A percentile compares a stretch with the other conserved stretches of the same genome.
These are phyloP conservation scores for Didymella segeticola DNA, from an alignment of 2,329 filamentous ascomycete species.

Conservation along the genomic window DNA sequence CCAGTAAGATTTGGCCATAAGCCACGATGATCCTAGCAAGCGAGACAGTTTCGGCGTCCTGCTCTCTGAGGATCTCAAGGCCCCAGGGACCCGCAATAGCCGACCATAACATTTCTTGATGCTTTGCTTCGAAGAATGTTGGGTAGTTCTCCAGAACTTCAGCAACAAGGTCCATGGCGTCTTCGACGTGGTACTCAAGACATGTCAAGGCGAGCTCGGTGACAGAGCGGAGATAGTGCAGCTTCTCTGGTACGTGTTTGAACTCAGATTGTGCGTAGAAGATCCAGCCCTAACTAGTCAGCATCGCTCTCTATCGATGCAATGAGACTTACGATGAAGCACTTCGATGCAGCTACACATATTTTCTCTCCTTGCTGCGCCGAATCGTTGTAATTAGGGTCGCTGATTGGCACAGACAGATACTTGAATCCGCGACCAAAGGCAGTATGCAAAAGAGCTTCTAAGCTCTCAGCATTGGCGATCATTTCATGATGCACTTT, in stretches of 20 bases:
- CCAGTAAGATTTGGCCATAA: constrained; percentile 44
- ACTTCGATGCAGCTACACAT: constrained; percentile 42
- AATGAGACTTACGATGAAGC: constrained; percentile 39
- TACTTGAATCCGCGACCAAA: constrained; percentile 47
- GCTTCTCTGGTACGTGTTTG: constrained; percentile 62
- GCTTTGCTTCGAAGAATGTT: constrained; percentile 43
- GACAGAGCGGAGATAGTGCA: constrained; percentile 66
- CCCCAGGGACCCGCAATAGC: constrained; percentile 45
- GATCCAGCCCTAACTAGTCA: constrained; percentile 69
- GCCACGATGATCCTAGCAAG: constrained; percentile 47
- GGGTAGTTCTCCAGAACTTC: constrained; percentile 47
- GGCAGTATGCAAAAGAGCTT: constrained; percentile 55
- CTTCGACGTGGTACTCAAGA: constrained; percentile 62
- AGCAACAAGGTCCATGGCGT: constrained; percentile 47
- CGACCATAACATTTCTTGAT: constrained; percentile 44
- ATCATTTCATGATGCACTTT: constrained; percentile 61
- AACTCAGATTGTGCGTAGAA: constrained; percentile 73
- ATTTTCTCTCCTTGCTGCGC: constrained; percentile 42
- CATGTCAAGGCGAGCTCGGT: constrained; percentile 67
- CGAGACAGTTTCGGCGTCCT: constrained; percentile 44
- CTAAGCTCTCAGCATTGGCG: constrained; percentile 59
- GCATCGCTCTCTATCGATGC: not conserved
- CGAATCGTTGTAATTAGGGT: constrained; percentile 29
- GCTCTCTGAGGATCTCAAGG: constrained; percentile 44
- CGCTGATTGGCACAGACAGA: constrained; percentile 34